These are phyloP conservation scores for Serendipita sp. DNA, from an alignment of 1,284 basidiomycete genomes.

Conservation along the genomic window DNA sequence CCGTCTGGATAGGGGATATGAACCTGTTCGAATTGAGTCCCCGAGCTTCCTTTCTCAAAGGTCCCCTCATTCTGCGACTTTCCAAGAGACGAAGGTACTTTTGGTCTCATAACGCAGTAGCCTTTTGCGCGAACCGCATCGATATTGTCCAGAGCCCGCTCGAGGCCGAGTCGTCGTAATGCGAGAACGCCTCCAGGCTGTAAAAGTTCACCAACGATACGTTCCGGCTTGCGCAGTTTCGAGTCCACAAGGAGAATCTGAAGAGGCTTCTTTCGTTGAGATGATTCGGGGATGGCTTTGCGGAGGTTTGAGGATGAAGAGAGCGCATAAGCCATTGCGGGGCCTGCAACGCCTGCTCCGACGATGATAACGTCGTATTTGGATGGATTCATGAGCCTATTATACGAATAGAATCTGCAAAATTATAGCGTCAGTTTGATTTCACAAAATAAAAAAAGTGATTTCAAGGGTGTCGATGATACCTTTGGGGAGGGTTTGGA, in stretches of 20 bases:
- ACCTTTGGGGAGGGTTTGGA: not conserved
- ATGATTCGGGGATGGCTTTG: slow-evolving; percentile 20
- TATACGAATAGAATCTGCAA: not conserved
- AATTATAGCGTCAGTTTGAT: not conserved
- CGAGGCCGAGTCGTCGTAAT: slow-evolving; percentile 65
- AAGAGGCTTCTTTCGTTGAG: slow-evolving; percentile 32
- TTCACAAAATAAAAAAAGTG: too few relatives aligned
- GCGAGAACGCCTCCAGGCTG: slow-evolving; percentile 86
- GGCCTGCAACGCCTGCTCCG: slow-evolving; percentile 81
- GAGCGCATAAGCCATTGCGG: slow-evolving; percentile 57
- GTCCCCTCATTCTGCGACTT: not conserved
- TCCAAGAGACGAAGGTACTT: slow-evolving; percentile 20
- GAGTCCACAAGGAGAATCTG: slow-evolving; percentile 77
- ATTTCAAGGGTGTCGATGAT: too few relatives aligned
- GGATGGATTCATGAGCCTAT: not conserved
- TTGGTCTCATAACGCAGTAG: slow-evolving; percentile 62
- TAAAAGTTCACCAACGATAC: slow-evolving; percentile 93
- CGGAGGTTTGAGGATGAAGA: slow-evolving; percentile 30
- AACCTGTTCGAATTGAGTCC: slow-evolving; percentile 31
- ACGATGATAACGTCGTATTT: slow-evolving; percentile 72
- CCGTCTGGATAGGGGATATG: slow-evolving; percentile 80
- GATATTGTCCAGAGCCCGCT: slow-evolving; percentile 65
- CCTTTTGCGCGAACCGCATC: slow-evolving; percentile 78
- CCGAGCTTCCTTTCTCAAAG: slow-evolving; percentile 18
- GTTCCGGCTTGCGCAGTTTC: slow-evolving; percentile 82